Evolutionary conservation across 1,139 yeast species (phyloP).

Genomic region (Protomyces inundatus): DNA sequence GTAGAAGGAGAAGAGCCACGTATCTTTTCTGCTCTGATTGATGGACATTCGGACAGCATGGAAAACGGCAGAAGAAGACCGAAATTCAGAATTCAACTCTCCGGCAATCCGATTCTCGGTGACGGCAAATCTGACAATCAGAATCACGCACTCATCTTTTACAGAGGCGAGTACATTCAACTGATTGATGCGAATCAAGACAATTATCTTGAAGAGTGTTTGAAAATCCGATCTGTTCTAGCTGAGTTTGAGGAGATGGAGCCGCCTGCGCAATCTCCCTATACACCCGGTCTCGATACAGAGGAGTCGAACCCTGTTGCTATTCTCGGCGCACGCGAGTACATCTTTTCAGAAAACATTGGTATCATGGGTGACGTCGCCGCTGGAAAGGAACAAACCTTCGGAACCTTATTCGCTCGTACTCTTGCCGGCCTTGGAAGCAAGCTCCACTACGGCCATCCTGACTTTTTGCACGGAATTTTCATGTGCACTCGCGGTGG

Average conservation of each 20-base stretch:
- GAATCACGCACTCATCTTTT: constrained; percentile 92
- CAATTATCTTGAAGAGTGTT: constrained; percentile 95
- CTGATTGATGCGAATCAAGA: constrained; percentile 98
- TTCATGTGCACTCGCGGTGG: constrained; percentile 99
- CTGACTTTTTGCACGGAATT: constrained; percentile 92
- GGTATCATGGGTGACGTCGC: constrained; percentile 99
- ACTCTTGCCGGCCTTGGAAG: constrained; percentile 98
- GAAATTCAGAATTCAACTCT: constrained; percentile 91
- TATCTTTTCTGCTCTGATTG: constrained; percentile 91
- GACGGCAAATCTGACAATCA: constrained; percentile 99
- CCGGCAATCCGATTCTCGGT: constrained; percentile 98
- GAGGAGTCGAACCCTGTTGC: constrained; percentile 70
- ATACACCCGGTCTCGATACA: constrained; percentile 44
- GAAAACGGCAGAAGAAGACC: constrained; percentile 99
- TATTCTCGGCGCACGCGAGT: constrained; percentile 98
- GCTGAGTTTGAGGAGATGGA: constrained; percentile 97
- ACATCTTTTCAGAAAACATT: constrained; percentile 96
- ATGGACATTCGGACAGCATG: constrained; percentile 96
- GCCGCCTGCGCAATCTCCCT: constrained; percentile 52
- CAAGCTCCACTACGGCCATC: constrained; percentile 98
- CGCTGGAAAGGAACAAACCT: constrained; percentile 99
- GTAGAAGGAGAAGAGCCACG: constrained; percentile 97
- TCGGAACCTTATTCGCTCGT: constrained; percentile 97
- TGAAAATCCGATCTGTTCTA: constrained; percentile 92
- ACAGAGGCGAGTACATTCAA: constrained; percentile 98